These are phyloP conservation scores for Macrocybe gigantea DNA, from an alignment of 768 basidiomycete species.

Conservation along the genomic window DNA sequence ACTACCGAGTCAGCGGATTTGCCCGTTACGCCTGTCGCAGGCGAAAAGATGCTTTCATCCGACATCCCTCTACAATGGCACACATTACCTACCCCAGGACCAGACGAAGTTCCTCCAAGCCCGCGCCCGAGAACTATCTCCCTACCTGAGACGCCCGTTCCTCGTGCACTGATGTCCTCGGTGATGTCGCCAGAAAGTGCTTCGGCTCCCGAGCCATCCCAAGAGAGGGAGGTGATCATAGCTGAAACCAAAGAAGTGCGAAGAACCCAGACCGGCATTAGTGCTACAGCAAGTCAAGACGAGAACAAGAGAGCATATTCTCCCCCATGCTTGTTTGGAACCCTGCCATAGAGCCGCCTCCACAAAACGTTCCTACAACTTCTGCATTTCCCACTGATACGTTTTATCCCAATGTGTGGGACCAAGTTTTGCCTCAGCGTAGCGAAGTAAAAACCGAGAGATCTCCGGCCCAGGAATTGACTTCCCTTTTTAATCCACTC, in stretches of 20 bases:
- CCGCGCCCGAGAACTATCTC: conserved; percentile 45
- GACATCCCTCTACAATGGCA: conserved; percentile 35
- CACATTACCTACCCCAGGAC: conserved; percentile 56
- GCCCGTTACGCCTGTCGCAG: conserved; percentile 33
- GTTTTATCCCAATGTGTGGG: conserved; percentile 87
- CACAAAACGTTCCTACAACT: conserved; percentile 46
- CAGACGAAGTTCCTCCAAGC: conserved; percentile 56
- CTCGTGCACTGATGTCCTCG: conserved; percentile 7
- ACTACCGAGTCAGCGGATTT: conserved; percentile 19
- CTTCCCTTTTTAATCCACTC: conserved; percentile 56
- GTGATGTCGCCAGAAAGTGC: background rate
- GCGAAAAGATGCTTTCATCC: conserved; percentile 21
- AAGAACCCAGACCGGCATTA: background rate
- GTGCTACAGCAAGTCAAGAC: conserved; percentile 1
- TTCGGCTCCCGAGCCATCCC: conserved; percentile 4
- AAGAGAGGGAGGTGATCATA: background rate
- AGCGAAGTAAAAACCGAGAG: no score
- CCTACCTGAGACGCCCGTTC: conserved; percentile 34
- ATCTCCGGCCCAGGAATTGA: conserved; percentile 37
- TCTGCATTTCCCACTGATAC: conserved; percentile 67
- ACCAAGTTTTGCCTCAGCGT: conserved; percentile 27
- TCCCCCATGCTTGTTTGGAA: conserved; percentile 76
- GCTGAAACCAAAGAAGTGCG: background rate
- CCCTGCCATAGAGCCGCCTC: conserved; percentile 75
- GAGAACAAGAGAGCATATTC: conserved; percentile 38